Conservation (phyloP, 805 yeast species). For the Saccharomyces jurei region DNA sequence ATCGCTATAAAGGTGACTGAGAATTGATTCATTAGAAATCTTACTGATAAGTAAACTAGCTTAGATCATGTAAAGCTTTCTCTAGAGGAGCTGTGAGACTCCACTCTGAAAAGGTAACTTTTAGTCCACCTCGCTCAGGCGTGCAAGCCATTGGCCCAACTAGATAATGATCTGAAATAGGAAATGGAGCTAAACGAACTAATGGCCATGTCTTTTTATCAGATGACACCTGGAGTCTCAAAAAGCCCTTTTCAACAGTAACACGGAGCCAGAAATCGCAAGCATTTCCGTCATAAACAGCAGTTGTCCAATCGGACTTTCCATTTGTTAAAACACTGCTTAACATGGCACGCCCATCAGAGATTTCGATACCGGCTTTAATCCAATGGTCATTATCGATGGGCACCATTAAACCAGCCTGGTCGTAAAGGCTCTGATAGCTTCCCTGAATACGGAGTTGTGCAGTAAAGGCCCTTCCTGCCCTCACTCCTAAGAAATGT, state of each 20-base stretch:
- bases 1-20: background rate
- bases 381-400: constrained; percentile 2
- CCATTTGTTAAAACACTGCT: constrained; percentile 4
- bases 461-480: constrained; percentile 3
- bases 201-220: constrained; percentile 3
- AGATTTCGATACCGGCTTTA: constrained; percentile 4
- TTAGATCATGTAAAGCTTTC: background rate
- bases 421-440: constrained; percentile 1
- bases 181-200: constrained; percentile 3
- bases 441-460: constrained; percentile 2
- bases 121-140: constrained; percentile 3
- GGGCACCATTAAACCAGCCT: constrained; percentile 5
- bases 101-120: constrained; percentile 5
- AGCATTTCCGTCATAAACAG: constrained; percentile 1
- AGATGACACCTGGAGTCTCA: constrained; percentile 1
- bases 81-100: background rate
- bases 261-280: constrained; percentile 2
- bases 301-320: constrained; percentile 4
- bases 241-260: constrained; percentile 1
- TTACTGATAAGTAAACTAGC: background rate
- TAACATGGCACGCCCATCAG: constrained; percentile 4
- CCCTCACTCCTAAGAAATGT: background rate
- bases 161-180: background rate
- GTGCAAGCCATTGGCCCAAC: constrained; percentile 6
- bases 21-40: no score